These are phyloP conservation scores for Taxillus chinensis DNA, from an alignment of 164 flowering plant species.

Conservation along the genomic window DNA sequence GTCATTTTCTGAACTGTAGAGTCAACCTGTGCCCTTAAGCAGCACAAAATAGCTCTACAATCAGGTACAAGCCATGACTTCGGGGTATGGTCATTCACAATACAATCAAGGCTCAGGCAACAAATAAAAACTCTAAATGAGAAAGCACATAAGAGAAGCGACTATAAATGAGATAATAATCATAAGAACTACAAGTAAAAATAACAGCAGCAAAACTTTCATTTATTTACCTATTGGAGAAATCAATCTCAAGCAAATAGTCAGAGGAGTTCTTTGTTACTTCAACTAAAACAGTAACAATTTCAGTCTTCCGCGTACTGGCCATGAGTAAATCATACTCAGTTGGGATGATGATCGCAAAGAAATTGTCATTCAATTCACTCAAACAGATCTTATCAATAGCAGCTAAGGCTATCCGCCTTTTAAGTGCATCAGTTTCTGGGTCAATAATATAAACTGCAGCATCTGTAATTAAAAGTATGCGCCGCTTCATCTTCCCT, in stretches of 20 bases:
- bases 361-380: constrained; percentile 80
- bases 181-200: constrained; percentile 1
- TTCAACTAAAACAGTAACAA: constrained; percentile 66
- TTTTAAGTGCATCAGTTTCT: constrained; percentile 55
- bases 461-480: constrained; percentile 65
- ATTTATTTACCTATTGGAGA: constrained; percentile 57
- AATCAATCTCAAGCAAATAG: constrained; percentile 61
- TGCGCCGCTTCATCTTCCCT: constrained; percentile 84
- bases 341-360: constrained; percentile 69
- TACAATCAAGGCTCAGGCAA: too few relatives aligned
- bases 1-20: too few relatives aligned
- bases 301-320: constrained; percentile 82
- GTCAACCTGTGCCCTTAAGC: too few relatives aligned
- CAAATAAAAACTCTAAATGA: too few relatives aligned
- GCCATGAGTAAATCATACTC: constrained; percentile 93
- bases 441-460: constrained; percentile 88
- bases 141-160: too few relatives aligned
- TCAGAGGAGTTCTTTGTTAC: constrained; percentile 69
- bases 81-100: too few relatives aligned
- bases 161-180: too few relatives aligned
- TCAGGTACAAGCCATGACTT: too few relatives aligned
- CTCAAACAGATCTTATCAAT: constrained; percentile 85
- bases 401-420: constrained; percentile 73
- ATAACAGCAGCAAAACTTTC: neutral
- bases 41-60: too few relatives aligned